Conservation (phyloP, 345 rosid genomes). For the Heritiera fomes region DNA sequence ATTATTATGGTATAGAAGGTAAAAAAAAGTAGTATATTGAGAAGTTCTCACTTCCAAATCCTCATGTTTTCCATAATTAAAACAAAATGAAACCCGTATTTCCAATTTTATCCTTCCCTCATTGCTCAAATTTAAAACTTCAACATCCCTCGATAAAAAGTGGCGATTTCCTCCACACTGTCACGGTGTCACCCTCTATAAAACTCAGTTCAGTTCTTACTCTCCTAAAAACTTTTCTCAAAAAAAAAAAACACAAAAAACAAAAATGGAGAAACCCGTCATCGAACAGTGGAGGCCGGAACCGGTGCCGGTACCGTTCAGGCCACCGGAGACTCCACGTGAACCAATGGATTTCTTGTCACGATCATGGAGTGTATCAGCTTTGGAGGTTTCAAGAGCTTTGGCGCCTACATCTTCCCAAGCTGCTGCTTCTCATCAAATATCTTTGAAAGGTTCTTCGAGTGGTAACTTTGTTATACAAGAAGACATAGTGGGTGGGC, state of each 20-base stretch:
- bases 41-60: not conserved
- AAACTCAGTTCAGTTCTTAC: not conserved
- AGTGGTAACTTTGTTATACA: slow-evolving; percentile 39
- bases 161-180: not conserved
- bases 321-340: slow-evolving; percentile 84
- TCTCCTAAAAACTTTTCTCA: not conserved
- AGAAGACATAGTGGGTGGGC: slow-evolving; percentile 67
- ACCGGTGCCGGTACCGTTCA: slow-evolving; percentile 43
- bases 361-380: slow-evolving; percentile 95
- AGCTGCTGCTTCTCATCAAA: slow-evolving; percentile 30
- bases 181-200: not conserved
- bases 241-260: too few species aligned
- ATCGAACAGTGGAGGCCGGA: slow-evolving; percentile 65
- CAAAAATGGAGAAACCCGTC: slow-evolving; percentile 56
- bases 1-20: too few species aligned
- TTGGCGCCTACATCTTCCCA: slow-evolving; percentile 50
- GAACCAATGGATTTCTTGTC: slow-evolving; percentile 98
- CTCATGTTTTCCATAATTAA: not conserved
- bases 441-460: slow-evolving; percentile 43
- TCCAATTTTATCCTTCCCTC: not conserved
- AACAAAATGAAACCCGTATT: not conserved
- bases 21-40: too few species aligned
- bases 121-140: not conserved
- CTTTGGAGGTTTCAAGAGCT: slow-evolving; percentile 77
- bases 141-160: not conserved